Evolutionary conservation across 2,329 filamentous ascomycete species (phyloP).

Genomic region (Diplodia mutila): DNA sequence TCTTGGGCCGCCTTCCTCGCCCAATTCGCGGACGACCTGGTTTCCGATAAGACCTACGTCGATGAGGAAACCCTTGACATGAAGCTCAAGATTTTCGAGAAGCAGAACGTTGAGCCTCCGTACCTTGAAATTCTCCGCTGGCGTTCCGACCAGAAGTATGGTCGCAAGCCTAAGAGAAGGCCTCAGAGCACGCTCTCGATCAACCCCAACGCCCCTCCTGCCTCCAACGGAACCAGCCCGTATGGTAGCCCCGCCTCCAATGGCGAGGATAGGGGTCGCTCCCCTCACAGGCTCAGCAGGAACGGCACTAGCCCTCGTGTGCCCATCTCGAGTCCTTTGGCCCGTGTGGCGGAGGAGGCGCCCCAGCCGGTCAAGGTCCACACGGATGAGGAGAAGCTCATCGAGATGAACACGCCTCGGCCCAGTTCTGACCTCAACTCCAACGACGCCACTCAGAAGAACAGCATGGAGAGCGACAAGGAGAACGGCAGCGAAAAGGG

Average conservation of each 20-base stretch:
- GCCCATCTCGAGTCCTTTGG: constrained; percentile 72
- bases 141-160: constrained; percentile 94
- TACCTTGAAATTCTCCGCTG: constrained; percentile 96
- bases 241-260: constrained; percentile 64
- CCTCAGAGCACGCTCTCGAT: constrained; percentile 53
- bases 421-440: constrained; percentile 42
- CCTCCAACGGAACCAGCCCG: constrained; percentile 52
- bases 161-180: constrained; percentile 61
- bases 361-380: constrained; percentile 45
- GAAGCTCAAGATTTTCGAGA: constrained; percentile 82
- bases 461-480: constrained; percentile 45
- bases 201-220: constrained; percentile 54
- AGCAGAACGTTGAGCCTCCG: constrained; percentile 82
- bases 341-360: constrained; percentile 73
- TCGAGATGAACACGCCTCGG: constrained; percentile 47
- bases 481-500: constrained; percentile 38
- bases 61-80: constrained; percentile 92
- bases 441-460: constrained; percentile 32
- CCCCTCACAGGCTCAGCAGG: constrained; percentile 67
- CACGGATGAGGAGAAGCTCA: constrained; percentile 47
- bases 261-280: constrained; percentile 65
- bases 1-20: constrained; percentile 91
- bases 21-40: constrained; percentile 84
- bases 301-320: constrained; percentile 68
- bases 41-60: constrained; percentile 86